Percentiles rank a stretch among this genome's conserved stretches.
Evolutionary conservation across 306 rosid genomes (phyloP).

Genomic region (Prunus davidiana): DNA sequence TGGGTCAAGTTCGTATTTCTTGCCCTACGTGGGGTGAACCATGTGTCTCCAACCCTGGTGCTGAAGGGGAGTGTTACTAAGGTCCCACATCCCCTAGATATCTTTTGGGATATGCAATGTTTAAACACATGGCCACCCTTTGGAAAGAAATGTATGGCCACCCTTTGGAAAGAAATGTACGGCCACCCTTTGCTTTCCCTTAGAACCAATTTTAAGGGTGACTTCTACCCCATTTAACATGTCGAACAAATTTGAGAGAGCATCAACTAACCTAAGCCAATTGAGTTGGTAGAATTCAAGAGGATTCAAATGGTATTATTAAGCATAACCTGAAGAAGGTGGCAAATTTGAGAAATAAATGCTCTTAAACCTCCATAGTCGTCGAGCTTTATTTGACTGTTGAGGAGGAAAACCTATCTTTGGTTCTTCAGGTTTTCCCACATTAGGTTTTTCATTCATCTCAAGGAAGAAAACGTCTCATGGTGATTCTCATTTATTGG

Average conservation of each 20-base stretch:
- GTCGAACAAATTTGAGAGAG: neutral
- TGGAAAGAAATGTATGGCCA: too few species aligned
- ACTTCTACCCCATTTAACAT: neutral
- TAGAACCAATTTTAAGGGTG: neutral
- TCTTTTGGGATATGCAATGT: neutral
- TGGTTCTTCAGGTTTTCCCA: too few species aligned
- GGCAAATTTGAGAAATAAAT: too few species aligned
- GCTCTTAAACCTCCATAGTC: too few species aligned
- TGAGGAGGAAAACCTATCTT: too few species aligned
- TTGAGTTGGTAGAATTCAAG: neutral
- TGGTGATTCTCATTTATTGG: too few species aligned
- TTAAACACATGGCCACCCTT: neutral
- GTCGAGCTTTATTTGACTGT: too few species aligned
- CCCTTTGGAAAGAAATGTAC: neutral
- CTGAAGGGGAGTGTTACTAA: neutral
- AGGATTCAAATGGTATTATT: constrained; percentile 1
- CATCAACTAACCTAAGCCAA: neutral
- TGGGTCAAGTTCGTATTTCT: neutral
- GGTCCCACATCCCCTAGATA: neutral
- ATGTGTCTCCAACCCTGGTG: neutral
- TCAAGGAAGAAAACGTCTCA: too few species aligned
- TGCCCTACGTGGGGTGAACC: neutral
- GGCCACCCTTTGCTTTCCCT: neutral
- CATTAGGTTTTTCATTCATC: too few species aligned
- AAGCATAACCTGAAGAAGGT: neutral